Evolutionary conservation across 768 basidiomycete genomes (phyloP).

Genomic region (Mycena chlorophos): DNA sequence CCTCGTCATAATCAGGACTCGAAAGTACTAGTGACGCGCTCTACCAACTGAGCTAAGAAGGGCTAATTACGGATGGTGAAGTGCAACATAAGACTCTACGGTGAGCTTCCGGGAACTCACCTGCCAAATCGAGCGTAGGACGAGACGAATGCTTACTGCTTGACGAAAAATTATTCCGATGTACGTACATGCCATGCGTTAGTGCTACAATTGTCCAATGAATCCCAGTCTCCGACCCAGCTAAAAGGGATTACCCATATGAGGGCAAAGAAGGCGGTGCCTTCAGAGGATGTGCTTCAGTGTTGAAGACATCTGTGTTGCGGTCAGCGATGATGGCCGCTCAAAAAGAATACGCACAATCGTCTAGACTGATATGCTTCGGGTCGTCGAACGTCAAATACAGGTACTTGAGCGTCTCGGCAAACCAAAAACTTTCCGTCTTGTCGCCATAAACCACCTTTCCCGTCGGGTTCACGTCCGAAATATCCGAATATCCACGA

Average conservation of each 20-base stretch:
- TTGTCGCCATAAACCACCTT: constrained; percentile 34
- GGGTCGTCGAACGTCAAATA: constrained; percentile 56
- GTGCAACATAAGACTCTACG: too few species aligned
- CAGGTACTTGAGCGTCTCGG: constrained; percentile 19
- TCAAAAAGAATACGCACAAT: constrained; percentile 33
- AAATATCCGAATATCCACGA: constrained; percentile 40
- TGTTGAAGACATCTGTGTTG: neutral
- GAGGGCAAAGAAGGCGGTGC: neutral
- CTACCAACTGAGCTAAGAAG: constrained; percentile 56
- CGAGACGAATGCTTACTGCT: too few species aligned
- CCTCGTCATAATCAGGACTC: neutral
- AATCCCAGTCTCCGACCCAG: too few species aligned
- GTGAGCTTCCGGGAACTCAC: too few species aligned
- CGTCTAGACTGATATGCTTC: constrained; percentile 44
- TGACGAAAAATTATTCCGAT: too few species aligned
- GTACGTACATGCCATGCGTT: too few species aligned
- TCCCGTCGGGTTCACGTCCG: constrained; percentile 34
- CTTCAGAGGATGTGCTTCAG: neutral
- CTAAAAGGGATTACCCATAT: constrained; percentile 35
- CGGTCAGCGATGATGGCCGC: neutral
- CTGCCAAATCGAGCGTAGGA: too few species aligned
- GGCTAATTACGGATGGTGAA: too few species aligned
- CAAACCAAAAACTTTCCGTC: constrained; percentile 45
- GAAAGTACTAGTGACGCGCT: constrained; percentile 52
- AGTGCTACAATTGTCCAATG: too few species aligned